Evolutionary conservation across 768 basidiomycete genomes (phyloP), one percentile per base, ranked within the genome.

Genomic region (Postia placenta): DNA sequence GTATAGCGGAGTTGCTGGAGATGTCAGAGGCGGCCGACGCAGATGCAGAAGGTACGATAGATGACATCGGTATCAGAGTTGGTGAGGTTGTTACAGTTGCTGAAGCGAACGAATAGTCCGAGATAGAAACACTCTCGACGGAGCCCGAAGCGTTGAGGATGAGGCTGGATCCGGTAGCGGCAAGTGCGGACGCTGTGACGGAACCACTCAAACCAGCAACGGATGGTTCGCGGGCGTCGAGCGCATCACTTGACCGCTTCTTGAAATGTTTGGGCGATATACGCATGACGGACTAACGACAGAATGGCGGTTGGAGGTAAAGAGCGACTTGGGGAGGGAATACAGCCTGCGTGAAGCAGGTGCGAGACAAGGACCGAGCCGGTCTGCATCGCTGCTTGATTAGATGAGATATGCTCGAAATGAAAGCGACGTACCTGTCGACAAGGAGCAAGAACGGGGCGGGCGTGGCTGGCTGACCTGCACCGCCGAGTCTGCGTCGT

Each of bases 301-400:
- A 33, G 50, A 42, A 38, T 46, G 52, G 49, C 30, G 44, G 56
- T 42, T 27, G 19, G 44, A 40, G 42, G 52, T 52, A 57, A 57
- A 25, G 56, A 57, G 45, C 56, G 56, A 54, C 56, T 39, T 35
- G 37, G 43, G 42, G 42, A 27, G 48, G 27, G 36, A 24, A 27
- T 38, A 38, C 46, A 39, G 36, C 46, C 46, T 28, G 37, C 36
- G 4, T 38, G 22, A 33, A 4, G 46, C 36, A 40, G 46, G 46
- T 35, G n/a, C 23, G 28, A 27, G 42, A 42, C n/a, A n/a, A n/a
- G n/a, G n/a, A n/a, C n/a, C n/a, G n/a, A n/a, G n/a, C n/a, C n/a
- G n/a, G n/a, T n/a, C n/a, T n/a, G n/a, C n/a, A n/a, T n/a, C n/a
- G n/a, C n/a, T n/a, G n/a, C n/a, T n/a, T n/a, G n/a, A n/a, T n/a